These are phyloP conservation scores for Cadophora luteo-olivacea DNA, from an alignment of 2,329 filamentous ascomycete genomes.

Conservation along the genomic window DNA sequence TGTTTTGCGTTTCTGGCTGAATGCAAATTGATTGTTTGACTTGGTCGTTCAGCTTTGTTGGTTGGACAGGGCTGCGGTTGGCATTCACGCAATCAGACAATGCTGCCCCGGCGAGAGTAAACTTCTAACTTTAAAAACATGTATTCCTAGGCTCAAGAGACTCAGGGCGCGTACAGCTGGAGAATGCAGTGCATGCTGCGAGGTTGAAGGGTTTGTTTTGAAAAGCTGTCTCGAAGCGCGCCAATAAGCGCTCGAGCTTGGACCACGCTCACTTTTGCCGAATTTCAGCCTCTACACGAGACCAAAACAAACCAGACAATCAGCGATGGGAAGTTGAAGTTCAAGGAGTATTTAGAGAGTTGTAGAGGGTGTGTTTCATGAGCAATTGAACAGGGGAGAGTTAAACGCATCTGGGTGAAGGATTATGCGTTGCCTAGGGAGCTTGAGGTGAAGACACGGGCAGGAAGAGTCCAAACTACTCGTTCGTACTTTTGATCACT, in stretches of 20 bases:
- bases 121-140: background rate
- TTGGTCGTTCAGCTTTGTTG: too few species aligned
- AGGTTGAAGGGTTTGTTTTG: background rate
- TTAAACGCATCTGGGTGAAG: background rate
- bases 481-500: too few species aligned
- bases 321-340: background rate
- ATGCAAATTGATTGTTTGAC: too few species aligned
- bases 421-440: too few species aligned
- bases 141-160: background rate
- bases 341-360: background rate
- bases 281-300: background rate
- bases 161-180: background rate
- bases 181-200: background rate
- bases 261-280: background rate
- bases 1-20: background rate
- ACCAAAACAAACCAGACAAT: background rate
- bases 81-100: too few species aligned
- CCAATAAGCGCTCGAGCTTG: background rate
- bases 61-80: too few species aligned
- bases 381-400: background rate
- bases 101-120: too few species aligned
- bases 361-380: background rate
- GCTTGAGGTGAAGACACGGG: too few species aligned
- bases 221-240: background rate
- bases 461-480: too few species aligned